Conservation (phyloP, 2,329 filamentous ascomycete genomes). For the Penicillium olsonii region DNA sequence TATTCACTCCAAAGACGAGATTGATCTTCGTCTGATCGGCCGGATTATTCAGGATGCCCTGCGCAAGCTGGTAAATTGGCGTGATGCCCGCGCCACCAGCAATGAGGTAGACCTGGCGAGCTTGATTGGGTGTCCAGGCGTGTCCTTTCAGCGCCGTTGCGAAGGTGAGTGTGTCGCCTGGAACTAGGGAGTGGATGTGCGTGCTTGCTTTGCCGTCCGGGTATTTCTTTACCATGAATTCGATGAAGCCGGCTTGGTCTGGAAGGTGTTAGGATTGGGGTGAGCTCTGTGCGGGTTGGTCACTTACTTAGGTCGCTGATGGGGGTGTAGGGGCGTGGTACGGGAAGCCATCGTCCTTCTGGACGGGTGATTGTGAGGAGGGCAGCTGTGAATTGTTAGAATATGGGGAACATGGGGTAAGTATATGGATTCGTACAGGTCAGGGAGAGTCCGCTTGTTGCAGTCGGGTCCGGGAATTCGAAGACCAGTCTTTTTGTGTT, state of each 20-base stretch:
- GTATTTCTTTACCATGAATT: conserved; percentile 69
- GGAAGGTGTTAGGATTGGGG: conserved; percentile 9
- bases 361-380: conserved; percentile 64
- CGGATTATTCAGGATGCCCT: conserved; percentile 63
- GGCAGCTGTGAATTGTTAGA: conserved; percentile 44
- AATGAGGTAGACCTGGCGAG: conserved; percentile 62
- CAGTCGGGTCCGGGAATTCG: conserved; percentile 51
- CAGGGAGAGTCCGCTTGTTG: conserved; percentile 52
- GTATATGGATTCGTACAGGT: conserved; percentile 48
- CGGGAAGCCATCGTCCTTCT: conserved; percentile 58
- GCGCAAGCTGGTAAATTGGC: conserved; percentile 66
- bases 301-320: conserved; percentile 54
- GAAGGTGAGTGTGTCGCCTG: conserved; percentile 64
- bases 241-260: conserved; percentile 61
- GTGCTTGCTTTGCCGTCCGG: conserved; percentile 64
- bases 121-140: conserved; percentile 53
- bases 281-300: background rate
- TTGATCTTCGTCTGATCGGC: conserved; percentile 64
- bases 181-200: conserved; percentile 65
- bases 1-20: conserved; percentile 68
- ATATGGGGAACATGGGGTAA: no score
- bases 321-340: conserved; percentile 67
- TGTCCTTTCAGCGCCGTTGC: conserved; percentile 57
- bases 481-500: conserved; percentile 62
- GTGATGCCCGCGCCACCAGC: conserved; percentile 74